Evolutionary conservation across 2,329 filamentous ascomycete genomes (phyloP).

Genomic region (Cercospora sp.): DNA sequence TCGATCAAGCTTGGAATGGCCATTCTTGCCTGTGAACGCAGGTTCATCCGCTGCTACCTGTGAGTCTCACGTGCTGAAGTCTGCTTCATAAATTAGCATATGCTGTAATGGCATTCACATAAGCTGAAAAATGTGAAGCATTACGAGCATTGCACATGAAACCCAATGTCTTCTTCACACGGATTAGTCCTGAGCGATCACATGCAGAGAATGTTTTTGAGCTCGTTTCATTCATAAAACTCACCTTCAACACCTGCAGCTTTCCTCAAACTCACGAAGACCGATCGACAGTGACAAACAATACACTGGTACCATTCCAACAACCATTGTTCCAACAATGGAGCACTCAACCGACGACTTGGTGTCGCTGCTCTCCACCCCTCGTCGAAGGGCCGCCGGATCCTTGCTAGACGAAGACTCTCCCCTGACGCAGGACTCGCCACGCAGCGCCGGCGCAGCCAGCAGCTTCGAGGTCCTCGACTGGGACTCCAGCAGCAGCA

Average conservation of each 20-base stretch:
- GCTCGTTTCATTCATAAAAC: not conserved
- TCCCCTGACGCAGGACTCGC: not conserved
- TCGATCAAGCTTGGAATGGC: too few relatives aligned
- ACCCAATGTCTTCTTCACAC: not conserved
- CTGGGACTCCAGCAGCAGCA: not conserved
- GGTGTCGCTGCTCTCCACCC: not conserved
- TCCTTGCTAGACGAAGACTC: not conserved
- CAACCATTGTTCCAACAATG: not conserved
- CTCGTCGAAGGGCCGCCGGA: not conserved
- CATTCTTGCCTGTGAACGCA: too few relatives aligned
- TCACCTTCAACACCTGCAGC: not conserved
- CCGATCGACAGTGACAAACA: not conserved
- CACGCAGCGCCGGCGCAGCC: not conserved
- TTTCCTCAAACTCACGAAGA: not conserved
- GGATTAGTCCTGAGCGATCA: not conserved
- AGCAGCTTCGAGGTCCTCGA: not conserved
- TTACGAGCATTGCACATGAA: too few relatives aligned
- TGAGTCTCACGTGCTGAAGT: not conserved
- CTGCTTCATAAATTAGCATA: not conserved
- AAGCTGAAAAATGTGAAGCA: not conserved
- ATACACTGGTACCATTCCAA: not conserved
- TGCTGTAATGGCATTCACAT: not conserved
- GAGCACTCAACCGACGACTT: not conserved
- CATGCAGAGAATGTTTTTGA: not conserved
- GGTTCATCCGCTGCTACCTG: too few relatives aligned